These are phyloP conservation scores for Fusarium transvaalense DNA, from an alignment of 2,329 filamentous ascomycete species.

Conservation along the genomic window DNA sequence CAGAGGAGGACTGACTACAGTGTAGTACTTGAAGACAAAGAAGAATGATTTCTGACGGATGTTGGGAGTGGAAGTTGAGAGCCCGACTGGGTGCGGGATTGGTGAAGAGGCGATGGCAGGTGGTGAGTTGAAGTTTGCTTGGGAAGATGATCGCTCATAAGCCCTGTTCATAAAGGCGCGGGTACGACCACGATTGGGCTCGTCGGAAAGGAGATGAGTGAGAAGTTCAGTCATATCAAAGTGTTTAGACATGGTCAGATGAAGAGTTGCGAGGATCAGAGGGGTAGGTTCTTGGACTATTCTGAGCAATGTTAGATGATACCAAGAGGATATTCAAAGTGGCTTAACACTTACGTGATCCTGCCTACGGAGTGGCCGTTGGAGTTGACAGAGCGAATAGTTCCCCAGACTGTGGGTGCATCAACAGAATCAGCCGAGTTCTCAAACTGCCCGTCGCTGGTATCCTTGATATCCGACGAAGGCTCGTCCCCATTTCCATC, in stretches of 20 bases:
- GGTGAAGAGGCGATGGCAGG: conserved; percentile 30
- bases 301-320: conserved; percentile 48
- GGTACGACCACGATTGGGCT: conserved; percentile 58
- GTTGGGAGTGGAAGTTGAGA: conserved; percentile 45
- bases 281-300: conserved; percentile 72
- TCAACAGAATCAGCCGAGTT: conserved; percentile 52
- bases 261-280: conserved; percentile 69
- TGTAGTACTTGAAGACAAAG: conserved; percentile 75
- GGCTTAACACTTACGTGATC: conserved; percentile 62
- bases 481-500: conserved; percentile 46
- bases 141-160: conserved; percentile 52
- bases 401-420: conserved; percentile 58
- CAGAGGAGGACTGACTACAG: conserved; percentile 67
- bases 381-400: conserved; percentile 55
- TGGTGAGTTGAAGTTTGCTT: conserved; percentile 30
- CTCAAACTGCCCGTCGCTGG: conserved; percentile 45
- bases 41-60: conserved; percentile 69
- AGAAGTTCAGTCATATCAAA: conserved; percentile 75
- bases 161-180: conserved; percentile 64
- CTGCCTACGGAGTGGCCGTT: conserved; percentile 63
- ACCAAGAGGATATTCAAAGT: neutral
- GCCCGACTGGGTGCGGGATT: conserved; percentile 15
- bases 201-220: conserved; percentile 64
- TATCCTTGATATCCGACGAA: conserved; percentile 44
- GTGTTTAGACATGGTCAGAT: conserved; percentile 67